Evolutionary conservation across 2,329 filamentous ascomycete species (phyloP).

Genomic region (Colletotrichum chrysophilum): DNA sequence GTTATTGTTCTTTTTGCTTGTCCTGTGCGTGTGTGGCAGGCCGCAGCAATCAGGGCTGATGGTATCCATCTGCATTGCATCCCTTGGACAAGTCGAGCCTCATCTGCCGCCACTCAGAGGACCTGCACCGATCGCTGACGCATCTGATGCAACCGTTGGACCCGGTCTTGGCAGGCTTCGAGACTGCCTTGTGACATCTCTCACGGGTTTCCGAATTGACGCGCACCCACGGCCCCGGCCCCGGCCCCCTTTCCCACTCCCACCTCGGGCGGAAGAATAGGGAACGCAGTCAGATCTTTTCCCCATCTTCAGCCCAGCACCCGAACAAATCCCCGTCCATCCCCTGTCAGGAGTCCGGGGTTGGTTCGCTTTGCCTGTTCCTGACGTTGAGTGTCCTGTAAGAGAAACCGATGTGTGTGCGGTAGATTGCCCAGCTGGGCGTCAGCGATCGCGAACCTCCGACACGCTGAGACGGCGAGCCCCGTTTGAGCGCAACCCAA

Average conservation of each 20-base stretch:
- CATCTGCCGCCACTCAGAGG: neutral
- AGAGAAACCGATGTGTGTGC: neutral
- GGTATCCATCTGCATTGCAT: neutral
- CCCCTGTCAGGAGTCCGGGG: neutral
- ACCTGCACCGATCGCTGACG: conserved; percentile 1
- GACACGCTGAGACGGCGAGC: conserved; percentile 20
- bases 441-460: conserved; percentile 11
- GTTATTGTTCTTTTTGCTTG: neutral
- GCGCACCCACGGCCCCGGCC: neutral
- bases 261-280: neutral
- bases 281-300: neutral
- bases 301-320: neutral
- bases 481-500: conserved; percentile 22
- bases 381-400: neutral
- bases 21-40: neutral
- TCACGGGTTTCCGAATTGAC: neutral
- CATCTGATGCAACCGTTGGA: conserved; percentile 2
- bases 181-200: conserved; percentile 11
- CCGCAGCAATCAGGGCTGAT: neutral
- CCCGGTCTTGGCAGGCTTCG: conserved; percentile 16
- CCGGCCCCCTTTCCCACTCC: neutral
- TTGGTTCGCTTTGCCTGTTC: neutral
- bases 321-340: neutral
- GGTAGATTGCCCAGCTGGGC: neutral
- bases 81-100: neutral